Percentiles rank a stretch among this genome's conserved stretches.
Evolutionary conservation across 2,329 filamentous ascomycete species (phyloP).

Genomic region (Aspergillus pseudoviridinutans): DNA sequence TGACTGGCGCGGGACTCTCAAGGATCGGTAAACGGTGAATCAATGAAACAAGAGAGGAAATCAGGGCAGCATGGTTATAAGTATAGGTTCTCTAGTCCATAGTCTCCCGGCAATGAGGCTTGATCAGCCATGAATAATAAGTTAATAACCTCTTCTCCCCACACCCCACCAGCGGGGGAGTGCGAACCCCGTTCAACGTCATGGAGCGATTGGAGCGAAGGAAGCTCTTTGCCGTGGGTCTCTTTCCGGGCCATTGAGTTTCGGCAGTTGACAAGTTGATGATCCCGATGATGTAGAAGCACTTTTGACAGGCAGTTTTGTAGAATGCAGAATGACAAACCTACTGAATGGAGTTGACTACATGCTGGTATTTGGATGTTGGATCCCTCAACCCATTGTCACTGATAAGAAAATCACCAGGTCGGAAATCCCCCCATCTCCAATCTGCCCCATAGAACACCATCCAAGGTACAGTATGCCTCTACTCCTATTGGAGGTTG

Average conservation of each 20-base stretch:
- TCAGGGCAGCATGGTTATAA: not conserved
- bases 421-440: constrained; percentile 6
- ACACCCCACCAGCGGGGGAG: constrained; percentile 13
- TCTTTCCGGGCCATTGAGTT: constrained; percentile 3
- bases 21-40: not conserved
- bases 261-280: constrained; percentile 8
- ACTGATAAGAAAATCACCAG: not conserved
- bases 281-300: not conserved
- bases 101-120: constrained; percentile 4
- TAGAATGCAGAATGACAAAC: not conserved
- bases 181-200: constrained; percentile 5
- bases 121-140: constrained; percentile 24
- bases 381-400: not conserved
- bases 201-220: constrained; percentile 10
- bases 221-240: constrained; percentile 17
- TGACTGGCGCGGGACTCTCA: not conserved
- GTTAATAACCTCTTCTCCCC: constrained; percentile 6
- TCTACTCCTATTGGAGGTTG: not conserved
- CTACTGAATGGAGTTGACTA: not conserved
- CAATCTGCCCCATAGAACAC: not conserved
- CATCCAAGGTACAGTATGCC: not conserved
- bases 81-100: not conserved
- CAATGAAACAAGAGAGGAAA: not conserved
- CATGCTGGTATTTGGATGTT: not conserved
- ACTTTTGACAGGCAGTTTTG: not conserved